A percentile compares a stretch with the other conserved stretches of the same genome.
phyloP scores from a whole-genome alignment of 345 rosid genomes.

The Eucalyptus marginata region DNA sequence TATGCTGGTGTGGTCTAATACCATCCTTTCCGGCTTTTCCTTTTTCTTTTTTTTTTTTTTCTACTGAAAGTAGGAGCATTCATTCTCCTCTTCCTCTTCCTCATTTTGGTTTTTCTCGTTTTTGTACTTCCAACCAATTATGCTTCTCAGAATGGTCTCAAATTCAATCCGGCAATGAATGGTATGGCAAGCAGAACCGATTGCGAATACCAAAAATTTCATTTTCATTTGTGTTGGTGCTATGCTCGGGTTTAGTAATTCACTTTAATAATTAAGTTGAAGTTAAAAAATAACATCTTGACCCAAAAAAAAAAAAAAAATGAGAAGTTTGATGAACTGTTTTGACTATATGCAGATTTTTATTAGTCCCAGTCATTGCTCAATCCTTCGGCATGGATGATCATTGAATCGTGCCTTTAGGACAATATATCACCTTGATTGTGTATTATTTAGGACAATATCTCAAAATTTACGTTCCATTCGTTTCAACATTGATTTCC shows the following conservation, averaged over 20 bases:
- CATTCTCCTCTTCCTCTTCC: background rate
- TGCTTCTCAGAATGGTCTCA: background rate
- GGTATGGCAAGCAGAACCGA: background rate
- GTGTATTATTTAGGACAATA: background rate
- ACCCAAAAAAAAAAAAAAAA: too few relatives aligned
- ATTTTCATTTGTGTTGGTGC: background rate
- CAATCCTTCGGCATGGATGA: background rate
- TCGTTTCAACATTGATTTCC: background rate
- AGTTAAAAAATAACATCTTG: too few relatives aligned
- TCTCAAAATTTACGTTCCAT: background rate
- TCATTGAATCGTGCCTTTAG: background rate
- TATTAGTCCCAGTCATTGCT: background rate
- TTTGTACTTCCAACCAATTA: background rate
- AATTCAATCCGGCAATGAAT: background rate
- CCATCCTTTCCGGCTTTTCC: background rate
- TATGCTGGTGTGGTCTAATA: conserved; percentile 18
- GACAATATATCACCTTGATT: background rate
- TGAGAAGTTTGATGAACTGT: background rate
- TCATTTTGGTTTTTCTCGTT: background rate
- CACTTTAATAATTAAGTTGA: background rate
- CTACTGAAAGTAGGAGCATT: background rate
- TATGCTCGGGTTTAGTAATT: background rate
- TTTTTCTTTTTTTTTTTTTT: background rate
- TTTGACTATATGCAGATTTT: background rate
- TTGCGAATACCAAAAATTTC: background rate